Conservation (phyloP, 768 basidiomycete species). For the Russula compacta region DNA sequence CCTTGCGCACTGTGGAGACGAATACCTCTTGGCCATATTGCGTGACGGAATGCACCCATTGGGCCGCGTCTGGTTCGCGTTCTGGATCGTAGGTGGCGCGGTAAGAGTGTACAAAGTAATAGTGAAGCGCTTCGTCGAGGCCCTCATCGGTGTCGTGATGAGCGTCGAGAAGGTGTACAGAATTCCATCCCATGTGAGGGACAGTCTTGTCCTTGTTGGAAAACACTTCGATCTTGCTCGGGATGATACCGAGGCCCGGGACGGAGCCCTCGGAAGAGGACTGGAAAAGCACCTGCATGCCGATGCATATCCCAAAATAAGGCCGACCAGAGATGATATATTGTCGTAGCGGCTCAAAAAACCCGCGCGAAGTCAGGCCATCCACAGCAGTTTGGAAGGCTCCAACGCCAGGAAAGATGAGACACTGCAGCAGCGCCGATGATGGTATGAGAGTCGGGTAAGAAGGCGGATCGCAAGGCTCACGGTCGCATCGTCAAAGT, state of each 20-base stretch:
- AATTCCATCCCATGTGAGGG: conserved; percentile 98
- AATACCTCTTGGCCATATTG: conserved; percentile 94
- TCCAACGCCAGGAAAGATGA: conserved; percentile 96
- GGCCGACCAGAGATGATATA: conserved; percentile 86
- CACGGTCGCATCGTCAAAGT: conserved; percentile 86
- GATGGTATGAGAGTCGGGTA: conserved; percentile 13
- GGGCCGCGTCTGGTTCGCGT: conserved; percentile 43
- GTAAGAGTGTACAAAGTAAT: conserved; percentile 98
- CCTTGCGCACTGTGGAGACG: conserved; percentile 71
- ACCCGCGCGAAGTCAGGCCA: conserved; percentile 60
- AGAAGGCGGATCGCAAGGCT: conserved; percentile 31
- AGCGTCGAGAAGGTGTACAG: conserved; percentile 49
- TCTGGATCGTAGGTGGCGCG: conserved; percentile 65
- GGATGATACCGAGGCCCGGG: conserved; percentile 77
- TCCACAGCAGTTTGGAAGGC: conserved; percentile 83
- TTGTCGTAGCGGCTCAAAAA: conserved; percentile 67
- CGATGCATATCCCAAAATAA: conserved; percentile 97
- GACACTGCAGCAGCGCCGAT: conserved; percentile 45
- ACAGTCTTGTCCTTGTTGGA: conserved; percentile 69
- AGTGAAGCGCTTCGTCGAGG: conserved; percentile 50
- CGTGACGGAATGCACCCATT: conserved; percentile 80
- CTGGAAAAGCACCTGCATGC: conserved; percentile 91
- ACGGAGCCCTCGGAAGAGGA: conserved; percentile 67
- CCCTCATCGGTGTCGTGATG: conserved; percentile 35
- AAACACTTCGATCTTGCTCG: conserved; percentile 72